Conservation (phyloP, 208 protist genomes). For the Herpetomonas samuelpessoai region DNA sequence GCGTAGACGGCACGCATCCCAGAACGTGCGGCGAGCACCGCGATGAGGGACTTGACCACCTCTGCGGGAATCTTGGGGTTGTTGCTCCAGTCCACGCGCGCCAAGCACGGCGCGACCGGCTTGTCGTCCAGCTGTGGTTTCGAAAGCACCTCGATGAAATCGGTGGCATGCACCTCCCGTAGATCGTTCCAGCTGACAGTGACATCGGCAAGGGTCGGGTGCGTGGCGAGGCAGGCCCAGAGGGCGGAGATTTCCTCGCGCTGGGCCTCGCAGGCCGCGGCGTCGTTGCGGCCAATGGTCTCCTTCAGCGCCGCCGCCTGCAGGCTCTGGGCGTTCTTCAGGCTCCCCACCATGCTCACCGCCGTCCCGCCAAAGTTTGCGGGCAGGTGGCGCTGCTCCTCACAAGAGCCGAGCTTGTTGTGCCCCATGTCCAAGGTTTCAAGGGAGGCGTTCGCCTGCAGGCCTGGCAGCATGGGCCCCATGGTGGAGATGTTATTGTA, state of each 20-base stretch:
- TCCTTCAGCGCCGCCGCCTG: slow-evolving; percentile 3
- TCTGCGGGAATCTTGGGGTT: slow-evolving; percentile 32
- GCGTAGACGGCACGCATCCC: slow-evolving; percentile 33
- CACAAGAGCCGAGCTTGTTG: slow-evolving; percentile 64
- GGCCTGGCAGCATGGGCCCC: slow-evolving; percentile 23
- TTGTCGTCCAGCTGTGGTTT: not conserved
- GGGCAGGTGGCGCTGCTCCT: slow-evolving; percentile 14
- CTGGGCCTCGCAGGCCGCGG: slow-evolving; percentile 15
- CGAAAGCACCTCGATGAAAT: slow-evolving; percentile 21
- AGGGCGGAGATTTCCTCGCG: slow-evolving; percentile 27
- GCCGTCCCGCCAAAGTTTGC: slow-evolving; percentile 6
- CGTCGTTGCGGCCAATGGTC: not conserved
- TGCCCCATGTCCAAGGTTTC: slow-evolving; percentile 58
- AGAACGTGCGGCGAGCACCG: slow-evolving; percentile 10
- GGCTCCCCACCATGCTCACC: slow-evolving; percentile 6
- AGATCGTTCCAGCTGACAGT: slow-evolving; percentile 81
- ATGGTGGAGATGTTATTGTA: slow-evolving; percentile 59
- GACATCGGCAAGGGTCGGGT: slow-evolving; percentile 35
- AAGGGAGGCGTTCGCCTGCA: slow-evolving; percentile 29
- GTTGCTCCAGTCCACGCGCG: slow-evolving; percentile 35
- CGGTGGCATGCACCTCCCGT: slow-evolving; percentile 32
- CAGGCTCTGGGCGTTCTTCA: slow-evolving; percentile 8
- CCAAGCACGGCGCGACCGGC: slow-evolving; percentile 11
- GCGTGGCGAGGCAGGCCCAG: slow-evolving; percentile 26
- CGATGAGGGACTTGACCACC: slow-evolving; percentile 23